Base-by-base conservation (phyloP, 345 rosid genomes). In the Draba incana region DNA sequence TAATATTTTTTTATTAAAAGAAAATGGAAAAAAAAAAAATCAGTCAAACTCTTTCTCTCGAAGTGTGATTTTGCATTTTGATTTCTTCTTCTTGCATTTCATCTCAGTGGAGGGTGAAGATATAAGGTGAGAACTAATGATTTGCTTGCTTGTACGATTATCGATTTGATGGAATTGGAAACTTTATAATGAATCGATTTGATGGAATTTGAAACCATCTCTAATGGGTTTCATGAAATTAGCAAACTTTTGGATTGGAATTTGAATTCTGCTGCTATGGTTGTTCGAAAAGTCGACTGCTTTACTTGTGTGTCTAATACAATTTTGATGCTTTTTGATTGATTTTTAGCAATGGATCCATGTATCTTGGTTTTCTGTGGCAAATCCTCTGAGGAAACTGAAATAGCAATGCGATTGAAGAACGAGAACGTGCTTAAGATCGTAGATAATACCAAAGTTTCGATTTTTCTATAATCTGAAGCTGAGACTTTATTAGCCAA, bases 341-440 rank as follows among this genome's bases (percentile, higher is more conserved):
- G 39, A 8, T 35, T 35, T 28, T 35, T 35, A 8, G 39, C 10
- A 35, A 35, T 35, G 39, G 39, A 35, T 51, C 27, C 35, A 9
- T 28, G 13, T 55, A 9, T 43, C 23, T 75, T 94, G 57, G 80
- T 86, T 57, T 72, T 94, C 5, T 76, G 75, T 49, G 96, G 96
- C 46, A 88, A 90, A 64, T 86, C 97, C 1, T 56, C 73, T 38
- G 56, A 80, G 1, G 96, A 86, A 52, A 66, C 67, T 14, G 92
- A 88, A 60, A 59, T 66, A 24, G 92, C 92, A 1, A 66, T 45
- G 25, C 70, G 75, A 46, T 62, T 91, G 61, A 87, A 81, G 85
- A 71, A 44, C 41, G 79, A n/a, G 14, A 52, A 74, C 71, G 14
- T 75, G 16, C 70, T 94, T 49, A 91, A 83, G 49, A 81, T 91